Percentiles rank a stretch among this genome's conserved stretches.
Conservation (phyloP, 2,329 filamentous ascomycete genomes). For the Talaromyces amestolkiae region DNA sequence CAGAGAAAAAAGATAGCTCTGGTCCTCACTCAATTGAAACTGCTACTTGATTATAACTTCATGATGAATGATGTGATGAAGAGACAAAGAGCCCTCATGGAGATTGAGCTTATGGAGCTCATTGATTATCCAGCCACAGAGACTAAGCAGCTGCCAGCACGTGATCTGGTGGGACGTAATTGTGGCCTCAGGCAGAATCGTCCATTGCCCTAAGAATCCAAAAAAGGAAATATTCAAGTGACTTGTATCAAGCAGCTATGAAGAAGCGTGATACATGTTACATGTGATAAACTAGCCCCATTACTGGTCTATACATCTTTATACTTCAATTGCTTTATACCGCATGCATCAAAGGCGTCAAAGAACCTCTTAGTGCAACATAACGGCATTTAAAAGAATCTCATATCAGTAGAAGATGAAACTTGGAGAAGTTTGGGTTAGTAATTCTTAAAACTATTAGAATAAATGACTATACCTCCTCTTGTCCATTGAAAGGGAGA, state of each 20-base stretch:
- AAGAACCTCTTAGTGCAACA: constrained; percentile 5
- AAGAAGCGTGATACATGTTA: too few species aligned
- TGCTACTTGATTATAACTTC: not conserved
- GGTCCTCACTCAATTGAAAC: not conserved
- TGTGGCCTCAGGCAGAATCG: not conserved
- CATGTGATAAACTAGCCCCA: too few species aligned
- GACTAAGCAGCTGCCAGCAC: not conserved
- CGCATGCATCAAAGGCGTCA: not conserved
- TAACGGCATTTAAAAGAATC: not conserved
- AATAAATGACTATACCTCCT: not conserved
- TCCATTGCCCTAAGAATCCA: not conserved
- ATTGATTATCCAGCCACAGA: not conserved
- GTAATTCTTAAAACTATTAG: not conserved
- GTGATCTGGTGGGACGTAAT: not conserved
- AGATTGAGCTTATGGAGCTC: not conserved
- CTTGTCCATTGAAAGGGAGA: not conserved
- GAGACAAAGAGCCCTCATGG: too few species aligned
- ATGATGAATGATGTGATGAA: not conserved
- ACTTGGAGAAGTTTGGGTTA: not conserved
- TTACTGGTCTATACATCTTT: too few species aligned
- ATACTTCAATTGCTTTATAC: not conserved
- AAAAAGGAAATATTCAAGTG: not conserved
- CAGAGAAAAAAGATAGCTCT: not conserved
- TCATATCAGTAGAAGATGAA: constrained; percentile 1
- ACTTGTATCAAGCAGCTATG: not conserved